phyloP scores from a whole-genome alignment of 2,329 filamentous ascomycete genomes.

The Diplodia seriata region DNA sequence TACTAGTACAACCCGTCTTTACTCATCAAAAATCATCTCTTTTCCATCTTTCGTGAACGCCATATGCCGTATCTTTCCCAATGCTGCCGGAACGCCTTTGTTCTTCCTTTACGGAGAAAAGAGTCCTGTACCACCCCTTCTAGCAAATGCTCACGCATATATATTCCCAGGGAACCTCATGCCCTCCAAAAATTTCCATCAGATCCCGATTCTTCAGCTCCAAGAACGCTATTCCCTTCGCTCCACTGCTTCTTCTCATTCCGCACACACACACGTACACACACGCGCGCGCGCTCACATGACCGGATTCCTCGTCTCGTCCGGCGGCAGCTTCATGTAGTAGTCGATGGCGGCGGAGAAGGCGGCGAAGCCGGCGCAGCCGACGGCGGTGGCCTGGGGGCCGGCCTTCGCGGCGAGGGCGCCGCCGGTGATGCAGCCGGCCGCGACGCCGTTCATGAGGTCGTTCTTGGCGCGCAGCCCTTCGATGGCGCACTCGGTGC shows the following conservation, averaged over 20 bases:
- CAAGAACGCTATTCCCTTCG: no score
- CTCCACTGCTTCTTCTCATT: background rate
- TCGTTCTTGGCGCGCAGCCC: slow-evolving; percentile 94
- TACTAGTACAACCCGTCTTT: slow-evolving; percentile 17
- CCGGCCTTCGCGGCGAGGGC: slow-evolving; percentile 86
- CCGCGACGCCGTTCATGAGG: slow-evolving; percentile 81
- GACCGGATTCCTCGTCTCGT: slow-evolving; percentile 50
- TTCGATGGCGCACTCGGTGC: slow-evolving; percentile 96
- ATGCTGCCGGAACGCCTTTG: slow-evolving; percentile 2
- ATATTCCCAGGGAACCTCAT: background rate
- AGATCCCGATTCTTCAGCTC: background rate
- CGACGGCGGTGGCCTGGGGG: slow-evolving; percentile 84
- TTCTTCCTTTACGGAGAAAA: background rate
- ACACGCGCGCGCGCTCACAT: slow-evolving; percentile 36
- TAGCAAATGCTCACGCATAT: background rate
- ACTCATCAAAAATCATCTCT: background rate
- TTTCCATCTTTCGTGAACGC: slow-evolving; percentile 11
- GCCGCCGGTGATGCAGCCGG: slow-evolving; percentile 90
- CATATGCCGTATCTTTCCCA: background rate
- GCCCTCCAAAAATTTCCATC: background rate
- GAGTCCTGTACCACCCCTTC: background rate
- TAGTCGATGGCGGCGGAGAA: slow-evolving; percentile 92
- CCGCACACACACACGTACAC: no score
- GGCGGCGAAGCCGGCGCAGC: slow-evolving; percentile 91
- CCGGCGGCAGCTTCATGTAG: slow-evolving; percentile 69